Percentiles rank a stretch among this genome's conserved stretches.
Evolutionary conservation across 768 basidiomycete species (phyloP).

Genomic region (Amanita molliuscula): DNA sequence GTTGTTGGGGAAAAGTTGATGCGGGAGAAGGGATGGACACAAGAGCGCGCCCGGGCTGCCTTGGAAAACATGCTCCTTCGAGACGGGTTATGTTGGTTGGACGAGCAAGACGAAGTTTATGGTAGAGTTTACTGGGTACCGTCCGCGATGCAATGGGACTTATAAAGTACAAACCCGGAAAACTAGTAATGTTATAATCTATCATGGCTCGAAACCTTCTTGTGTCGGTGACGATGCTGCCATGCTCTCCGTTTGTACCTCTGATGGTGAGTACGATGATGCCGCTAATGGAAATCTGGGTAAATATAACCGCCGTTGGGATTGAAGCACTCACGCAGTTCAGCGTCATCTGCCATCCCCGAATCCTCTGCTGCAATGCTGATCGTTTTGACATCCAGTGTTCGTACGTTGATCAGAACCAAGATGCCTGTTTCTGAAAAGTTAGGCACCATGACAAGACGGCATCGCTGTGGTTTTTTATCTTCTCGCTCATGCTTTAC

Average conservation of each 20-base stretch:
- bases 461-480: constrained; percentile 30
- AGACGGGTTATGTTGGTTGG: constrained; percentile 93
- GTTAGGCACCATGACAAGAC: constrained; percentile 73
- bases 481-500: constrained; percentile 29
- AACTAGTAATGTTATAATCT: background rate
- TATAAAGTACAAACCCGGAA: background rate
- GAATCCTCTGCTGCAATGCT: constrained; percentile 39
- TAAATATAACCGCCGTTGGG: background rate
- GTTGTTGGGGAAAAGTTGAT: constrained; percentile 58
- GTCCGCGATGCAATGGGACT: background rate
- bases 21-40: constrained; percentile 60
- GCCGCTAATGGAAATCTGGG: background rate
- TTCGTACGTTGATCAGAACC: constrained; percentile 71
- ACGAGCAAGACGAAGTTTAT: constrained; percentile 67
- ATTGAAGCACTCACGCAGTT: constrained; percentile 8
- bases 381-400: constrained; percentile 58
- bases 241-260: background rate
- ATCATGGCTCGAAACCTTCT: background rate
- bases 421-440: constrained; percentile 74
- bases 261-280: background rate
- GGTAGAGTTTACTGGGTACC: constrained; percentile 44
- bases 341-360: background rate
- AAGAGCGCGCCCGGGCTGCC: constrained; percentile 64
- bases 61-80: constrained; percentile 84
- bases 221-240: background rate